A percentile compares a stretch with the other conserved stretches of the same genome.
phyloP scores from a whole-genome alignment of 2,329 filamentous ascomycete genomes.

The Aureobasidium sp. region DNA sequence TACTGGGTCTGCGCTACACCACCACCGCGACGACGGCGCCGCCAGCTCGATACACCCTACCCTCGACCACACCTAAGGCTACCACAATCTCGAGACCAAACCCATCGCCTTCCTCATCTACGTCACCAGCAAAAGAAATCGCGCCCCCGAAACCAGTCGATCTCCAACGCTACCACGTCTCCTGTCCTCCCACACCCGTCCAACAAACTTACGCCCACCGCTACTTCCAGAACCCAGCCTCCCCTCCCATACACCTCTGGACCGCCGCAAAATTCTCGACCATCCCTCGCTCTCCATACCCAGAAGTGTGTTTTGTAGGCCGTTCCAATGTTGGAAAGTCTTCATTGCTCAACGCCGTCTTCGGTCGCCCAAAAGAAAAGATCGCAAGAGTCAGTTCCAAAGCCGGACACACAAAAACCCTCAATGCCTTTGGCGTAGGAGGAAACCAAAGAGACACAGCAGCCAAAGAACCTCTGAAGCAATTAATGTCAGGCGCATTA shows the following conservation, averaged over 20 bases:
- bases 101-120: neutral
- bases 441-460: conserved; percentile 19
- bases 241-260: conserved; percentile 50
- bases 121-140: neutral
- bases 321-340: conserved; percentile 66
- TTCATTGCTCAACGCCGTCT: conserved; percentile 58
- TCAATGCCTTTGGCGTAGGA: conserved; percentile 61
- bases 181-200: conserved; percentile 26
- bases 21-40: neutral
- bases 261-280: conserved; percentile 54
- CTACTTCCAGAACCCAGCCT: conserved; percentile 39
- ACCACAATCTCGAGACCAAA: neutral
- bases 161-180: conserved; percentile 29
- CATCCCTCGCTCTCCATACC: conserved; percentile 47
- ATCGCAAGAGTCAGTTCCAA: conserved; percentile 52
- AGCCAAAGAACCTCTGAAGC: conserved; percentile 33
- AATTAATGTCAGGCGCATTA: conserved; percentile 37
- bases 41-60: neutral
- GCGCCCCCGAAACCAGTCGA: neutral
- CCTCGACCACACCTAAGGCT: neutral
- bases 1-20: neutral
- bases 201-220: conserved; percentile 35
- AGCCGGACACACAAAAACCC: conserved; percentile 55
- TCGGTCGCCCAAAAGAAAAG: conserved; percentile 34
- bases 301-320: conserved; percentile 61